Percentiles rank a stretch among this genome's conserved stretches.
These are phyloP conservation scores for Sequoiadendron giganteum DNA, from an alignment of 75 land plant species.

Conservation along the genomic window DNA sequence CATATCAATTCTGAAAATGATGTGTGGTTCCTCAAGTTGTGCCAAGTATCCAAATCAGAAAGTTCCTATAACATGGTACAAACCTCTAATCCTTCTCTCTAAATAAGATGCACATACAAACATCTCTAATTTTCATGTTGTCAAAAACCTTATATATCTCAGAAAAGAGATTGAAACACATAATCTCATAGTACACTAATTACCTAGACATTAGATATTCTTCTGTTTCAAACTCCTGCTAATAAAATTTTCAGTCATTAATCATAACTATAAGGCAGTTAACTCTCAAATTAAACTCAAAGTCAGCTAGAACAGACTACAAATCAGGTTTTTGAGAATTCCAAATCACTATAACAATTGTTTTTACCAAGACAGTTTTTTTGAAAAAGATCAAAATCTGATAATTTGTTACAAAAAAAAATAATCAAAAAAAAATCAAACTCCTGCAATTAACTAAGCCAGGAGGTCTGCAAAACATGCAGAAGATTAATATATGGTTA, in stretches of 20 bases:
- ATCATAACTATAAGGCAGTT: background rate
- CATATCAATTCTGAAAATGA: background rate
- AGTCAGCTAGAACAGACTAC: background rate
- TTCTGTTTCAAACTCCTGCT: background rate
- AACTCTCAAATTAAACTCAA: background rate
- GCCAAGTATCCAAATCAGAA: background rate
- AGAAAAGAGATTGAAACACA: background rate
- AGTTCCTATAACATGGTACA: background rate
- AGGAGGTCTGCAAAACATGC: too few relatives aligned
- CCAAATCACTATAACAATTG: background rate
- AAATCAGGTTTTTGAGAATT: background rate
- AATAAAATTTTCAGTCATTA: background rate
- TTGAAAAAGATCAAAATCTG: too few relatives aligned
- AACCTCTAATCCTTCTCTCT: background rate
- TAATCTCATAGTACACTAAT: too few relatives aligned
- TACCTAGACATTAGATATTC: background rate
- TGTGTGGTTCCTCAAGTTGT: background rate
- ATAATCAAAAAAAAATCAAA: too few relatives aligned
- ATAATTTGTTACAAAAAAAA: too few relatives aligned
- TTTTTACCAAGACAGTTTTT: background rate
- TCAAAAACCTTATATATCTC: background rate
- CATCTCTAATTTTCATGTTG: background rate
- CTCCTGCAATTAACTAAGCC: background rate
- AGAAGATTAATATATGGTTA: background rate
- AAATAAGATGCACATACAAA: background rate